phyloP scores from a whole-genome alignment of 108 stramenopile genomes.

The Nitzschia palea region DNA sequence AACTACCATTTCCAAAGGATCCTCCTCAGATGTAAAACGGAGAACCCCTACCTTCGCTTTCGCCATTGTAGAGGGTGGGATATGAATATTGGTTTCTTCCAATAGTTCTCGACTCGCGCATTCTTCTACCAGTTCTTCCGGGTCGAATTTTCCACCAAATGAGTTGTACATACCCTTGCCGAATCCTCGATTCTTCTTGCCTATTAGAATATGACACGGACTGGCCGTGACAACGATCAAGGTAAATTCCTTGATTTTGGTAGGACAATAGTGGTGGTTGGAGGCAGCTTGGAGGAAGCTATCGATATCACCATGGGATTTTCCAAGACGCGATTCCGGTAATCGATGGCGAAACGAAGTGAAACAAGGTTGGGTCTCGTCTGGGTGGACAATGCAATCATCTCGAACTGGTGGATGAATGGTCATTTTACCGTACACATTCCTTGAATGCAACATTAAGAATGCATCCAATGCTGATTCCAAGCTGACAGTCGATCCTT shows the following conservation, averaged over 20 bases:
- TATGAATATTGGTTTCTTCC: conserved; percentile 64
- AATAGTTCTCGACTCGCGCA: conserved; percentile 64
- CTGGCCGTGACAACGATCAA: conserved; percentile 40
- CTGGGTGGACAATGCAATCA: too few relatives aligned
- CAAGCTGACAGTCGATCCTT: too few relatives aligned
- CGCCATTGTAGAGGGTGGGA: conserved; percentile 44
- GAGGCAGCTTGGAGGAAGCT: conserved; percentile 16
- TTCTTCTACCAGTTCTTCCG: conserved; percentile 28
- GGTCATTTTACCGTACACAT: too few relatives aligned
- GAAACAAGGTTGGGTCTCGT: too few relatives aligned
- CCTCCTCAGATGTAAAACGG: conserved; percentile 69
- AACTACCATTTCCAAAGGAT: conserved; percentile 59
- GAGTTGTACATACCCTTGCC: conserved; percentile 71
- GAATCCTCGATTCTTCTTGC: conserved; percentile 71
- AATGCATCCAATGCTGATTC: too few relatives aligned
- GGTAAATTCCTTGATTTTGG: conserved; percentile 37
- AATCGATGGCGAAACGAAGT: conserved; percentile 18
- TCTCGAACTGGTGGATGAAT: too few relatives aligned
- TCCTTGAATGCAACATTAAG: too few relatives aligned
- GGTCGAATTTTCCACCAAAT: conserved; percentile 77
- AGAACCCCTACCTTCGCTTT: conserved; percentile 53
- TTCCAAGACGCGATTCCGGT: conserved; percentile 22
- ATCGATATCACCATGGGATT: conserved; percentile 18
- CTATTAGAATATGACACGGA: conserved; percentile 51
- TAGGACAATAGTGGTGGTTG: neutral